Evolutionary conservation across 345 rosid genomes (phyloP).

Genomic region (Eutrema yunnanense): DNA sequence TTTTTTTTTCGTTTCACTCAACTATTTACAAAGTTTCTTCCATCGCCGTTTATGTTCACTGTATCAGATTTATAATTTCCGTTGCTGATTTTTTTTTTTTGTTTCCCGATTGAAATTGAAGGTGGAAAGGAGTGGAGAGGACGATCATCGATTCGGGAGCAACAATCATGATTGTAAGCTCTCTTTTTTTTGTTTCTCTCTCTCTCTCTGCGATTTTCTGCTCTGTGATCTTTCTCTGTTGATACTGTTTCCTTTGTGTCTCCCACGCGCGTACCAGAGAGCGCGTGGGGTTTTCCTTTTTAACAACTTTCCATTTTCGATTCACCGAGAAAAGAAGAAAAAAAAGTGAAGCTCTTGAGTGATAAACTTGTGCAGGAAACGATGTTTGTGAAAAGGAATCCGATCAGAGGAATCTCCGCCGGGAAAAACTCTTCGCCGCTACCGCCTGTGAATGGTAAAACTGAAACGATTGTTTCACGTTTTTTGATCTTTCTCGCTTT

Average conservation of each 20-base stretch:
- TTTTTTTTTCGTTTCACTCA: background rate
- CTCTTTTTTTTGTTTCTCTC: too few relatives aligned
- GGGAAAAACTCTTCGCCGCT: slow-evolving; percentile 15
- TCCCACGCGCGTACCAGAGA: slow-evolving; percentile 22
- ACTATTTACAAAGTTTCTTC: background rate
- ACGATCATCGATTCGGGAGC: background rate
- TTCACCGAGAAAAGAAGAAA: background rate
- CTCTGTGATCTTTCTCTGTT: background rate
- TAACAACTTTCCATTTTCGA: background rate
- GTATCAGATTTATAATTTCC: background rate
- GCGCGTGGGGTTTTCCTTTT: slow-evolving; percentile 10
- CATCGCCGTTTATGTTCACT: background rate
- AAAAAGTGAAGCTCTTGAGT: background rate
- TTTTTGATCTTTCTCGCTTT: background rate
- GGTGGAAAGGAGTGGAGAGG: background rate
- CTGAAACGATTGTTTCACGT: background rate
- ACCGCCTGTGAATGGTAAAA: background rate
- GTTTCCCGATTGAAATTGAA: background rate
- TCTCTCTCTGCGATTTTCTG: background rate
- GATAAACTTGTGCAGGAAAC: background rate
- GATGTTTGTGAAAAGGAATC: slow-evolving; percentile 24
- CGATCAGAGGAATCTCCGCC: slow-evolving; percentile 23
- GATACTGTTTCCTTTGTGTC: slow-evolving; percentile 13
- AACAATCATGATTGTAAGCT: slow-evolving; percentile 6
- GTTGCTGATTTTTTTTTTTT: background rate